These are phyloP conservation scores for Alternaria solani DNA, from an alignment of 2,329 filamentous ascomycete species.

Conservation along the genomic window DNA sequence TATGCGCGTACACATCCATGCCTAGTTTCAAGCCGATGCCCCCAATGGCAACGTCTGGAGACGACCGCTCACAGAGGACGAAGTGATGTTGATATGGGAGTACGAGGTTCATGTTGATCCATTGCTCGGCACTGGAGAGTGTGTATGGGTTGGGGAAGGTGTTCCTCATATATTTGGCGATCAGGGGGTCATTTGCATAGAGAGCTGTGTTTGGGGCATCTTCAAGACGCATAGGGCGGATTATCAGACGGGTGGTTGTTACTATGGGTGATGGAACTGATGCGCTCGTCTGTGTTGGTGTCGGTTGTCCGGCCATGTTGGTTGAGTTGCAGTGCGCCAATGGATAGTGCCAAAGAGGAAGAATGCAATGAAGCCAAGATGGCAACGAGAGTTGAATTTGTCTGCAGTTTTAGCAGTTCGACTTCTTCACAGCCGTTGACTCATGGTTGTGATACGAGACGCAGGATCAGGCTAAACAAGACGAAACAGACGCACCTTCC, in stretches of 20 bases:
- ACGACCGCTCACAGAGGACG: constrained; percentile 23
- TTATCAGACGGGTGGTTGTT: constrained; percentile 34
- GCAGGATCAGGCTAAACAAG: not conserved
- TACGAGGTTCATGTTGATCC: constrained; percentile 45
- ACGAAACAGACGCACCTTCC: constrained; percentile 16
- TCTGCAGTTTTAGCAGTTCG: not conserved
- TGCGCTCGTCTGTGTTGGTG: constrained; percentile 22
- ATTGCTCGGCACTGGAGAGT: constrained; percentile 37
- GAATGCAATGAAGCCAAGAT: not conserved
- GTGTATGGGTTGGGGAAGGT: constrained; percentile 54
- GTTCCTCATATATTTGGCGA: constrained; percentile 50
- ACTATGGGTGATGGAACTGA: constrained; percentile 42
- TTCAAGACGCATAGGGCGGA: constrained; percentile 44
- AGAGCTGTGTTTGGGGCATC: constrained; percentile 39
- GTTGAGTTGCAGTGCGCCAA: not conserved
- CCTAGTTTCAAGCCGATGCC: constrained; percentile 50
- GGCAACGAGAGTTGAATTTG: not conserved
- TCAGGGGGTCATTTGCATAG: constrained; percentile 40
- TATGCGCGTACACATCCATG: constrained; percentile 47
- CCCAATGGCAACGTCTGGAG: constrained; percentile 41
- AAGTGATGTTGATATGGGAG: constrained; percentile 26
- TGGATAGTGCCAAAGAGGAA: not conserved
- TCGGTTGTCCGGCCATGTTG: constrained; percentile 29
- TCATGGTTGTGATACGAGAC: not conserved
- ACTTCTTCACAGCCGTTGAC: not conserved